A percentile compares a stretch with the other conserved stretches of the same genome.
Conservation (phyloP, 129 eudicot genomes). For the Pulicaria dysenterica region DNA sequence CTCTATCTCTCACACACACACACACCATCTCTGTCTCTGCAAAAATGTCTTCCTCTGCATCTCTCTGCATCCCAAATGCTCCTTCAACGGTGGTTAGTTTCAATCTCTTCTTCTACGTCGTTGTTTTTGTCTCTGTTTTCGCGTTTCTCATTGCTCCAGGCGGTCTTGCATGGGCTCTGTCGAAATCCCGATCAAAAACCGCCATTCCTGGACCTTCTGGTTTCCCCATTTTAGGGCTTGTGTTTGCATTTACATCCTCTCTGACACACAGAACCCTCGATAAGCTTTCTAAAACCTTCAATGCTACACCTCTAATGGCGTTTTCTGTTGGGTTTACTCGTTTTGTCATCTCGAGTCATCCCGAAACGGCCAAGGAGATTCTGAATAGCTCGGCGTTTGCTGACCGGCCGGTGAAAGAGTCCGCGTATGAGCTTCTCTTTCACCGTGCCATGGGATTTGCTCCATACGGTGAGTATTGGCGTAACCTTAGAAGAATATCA, state of each 20-base stretch:
- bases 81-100: slow-evolving; percentile 23
- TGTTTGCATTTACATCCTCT: slow-evolving; percentile 46
- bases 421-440: slow-evolving; percentile 78
- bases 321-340: slow-evolving; percentile 89
- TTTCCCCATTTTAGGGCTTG: slow-evolving; percentile 57
- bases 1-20: slow-evolving; percentile 4
- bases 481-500: slow-evolving; percentile 69
- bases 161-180: slow-evolving; percentile 92
- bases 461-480: slow-evolving; percentile 89
- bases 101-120: slow-evolving; percentile 27
- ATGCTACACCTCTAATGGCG: slow-evolving; percentile 61
- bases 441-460: slow-evolving; percentile 96
- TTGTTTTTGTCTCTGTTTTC: slow-evolving; percentile 43
- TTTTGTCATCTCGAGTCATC: slow-evolving; percentile 60
- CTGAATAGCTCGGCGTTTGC: slow-evolving; percentile 69
- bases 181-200: slow-evolving; percentile 39
- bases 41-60: slow-evolving; percentile 17
- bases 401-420: slow-evolving; percentile 84
- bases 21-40: slow-evolving; percentile 11
- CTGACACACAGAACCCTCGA: slow-evolving; percentile 57
- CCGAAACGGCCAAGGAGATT: slow-evolving; percentile 76
- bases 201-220: slow-evolving; percentile 89
- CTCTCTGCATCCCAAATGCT: slow-evolving; percentile 30
- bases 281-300: slow-evolving; percentile 34
- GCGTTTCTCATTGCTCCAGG: slow-evolving; percentile 73